A percentile compares a stretch with the other conserved stretches of the same genome.
These are phyloP conservation scores for Mycena crocata DNA, from an alignment of 768 basidiomycete genomes.

Conservation along the genomic window DNA sequence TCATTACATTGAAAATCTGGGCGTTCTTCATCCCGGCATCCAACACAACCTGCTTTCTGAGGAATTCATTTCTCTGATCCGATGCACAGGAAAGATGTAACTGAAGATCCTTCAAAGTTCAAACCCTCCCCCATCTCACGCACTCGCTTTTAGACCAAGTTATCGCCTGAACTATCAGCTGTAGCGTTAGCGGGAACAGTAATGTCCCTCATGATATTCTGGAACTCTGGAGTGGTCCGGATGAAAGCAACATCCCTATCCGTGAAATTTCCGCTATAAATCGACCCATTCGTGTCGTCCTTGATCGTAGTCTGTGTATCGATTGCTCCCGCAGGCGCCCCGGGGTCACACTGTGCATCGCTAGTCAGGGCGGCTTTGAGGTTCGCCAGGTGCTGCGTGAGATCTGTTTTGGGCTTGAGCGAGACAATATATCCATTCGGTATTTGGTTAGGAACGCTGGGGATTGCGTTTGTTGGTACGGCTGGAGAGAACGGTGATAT, in stretches of 20 bases:
- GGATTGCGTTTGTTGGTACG: neutral
- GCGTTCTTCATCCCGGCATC: too few relatives aligned
- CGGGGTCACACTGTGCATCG: neutral
- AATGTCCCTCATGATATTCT: neutral
- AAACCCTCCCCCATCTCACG: too few relatives aligned
- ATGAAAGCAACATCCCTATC: neutral
- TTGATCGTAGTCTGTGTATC: neutral
- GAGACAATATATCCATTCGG: neutral
- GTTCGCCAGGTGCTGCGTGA: neutral
- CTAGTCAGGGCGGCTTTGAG: neutral
- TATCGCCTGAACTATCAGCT: too few relatives aligned
- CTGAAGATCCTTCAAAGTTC: too few relatives aligned
- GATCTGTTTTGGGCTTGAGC: neutral
- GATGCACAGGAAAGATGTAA: too few relatives aligned
- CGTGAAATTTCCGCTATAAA: neutral
- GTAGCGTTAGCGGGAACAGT: too few relatives aligned
- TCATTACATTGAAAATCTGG: too few relatives aligned
- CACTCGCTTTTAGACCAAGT: too few relatives aligned
- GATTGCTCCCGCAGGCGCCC: neutral
- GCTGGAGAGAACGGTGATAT: neutral
- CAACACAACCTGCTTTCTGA: too few relatives aligned
- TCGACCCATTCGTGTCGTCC: neutral
- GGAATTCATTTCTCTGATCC: too few relatives aligned
- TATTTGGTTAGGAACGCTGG: neutral
- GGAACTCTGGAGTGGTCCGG: neutral